Percentiles rank a stretch among this genome's conserved stretches.
phyloP scores from a whole-genome alignment of 2,329 filamentous ascomycete species.

The Arthroderma uncinatum region DNA sequence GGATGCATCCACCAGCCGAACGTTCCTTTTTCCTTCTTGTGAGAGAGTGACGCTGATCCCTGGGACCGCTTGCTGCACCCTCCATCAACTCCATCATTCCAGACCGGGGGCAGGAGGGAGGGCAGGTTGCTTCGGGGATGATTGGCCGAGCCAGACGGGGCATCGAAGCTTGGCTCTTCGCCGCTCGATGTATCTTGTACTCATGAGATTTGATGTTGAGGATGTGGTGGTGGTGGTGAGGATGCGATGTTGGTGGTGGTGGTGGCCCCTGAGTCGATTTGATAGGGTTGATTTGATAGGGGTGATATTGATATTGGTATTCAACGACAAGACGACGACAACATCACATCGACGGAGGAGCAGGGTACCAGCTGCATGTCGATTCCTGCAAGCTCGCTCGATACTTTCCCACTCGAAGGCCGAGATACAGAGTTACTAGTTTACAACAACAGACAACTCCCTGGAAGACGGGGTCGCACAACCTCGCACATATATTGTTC shows the following conservation, averaged over 20 bases:
- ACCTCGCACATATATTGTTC: neutral
- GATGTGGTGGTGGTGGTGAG: neutral
- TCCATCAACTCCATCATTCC: neutral
- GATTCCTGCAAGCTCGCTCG: neutral
- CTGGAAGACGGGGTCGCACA: neutral
- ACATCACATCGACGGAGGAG: too few species aligned
- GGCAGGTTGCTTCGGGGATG: neutral
- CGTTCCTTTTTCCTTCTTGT: constrained; percentile 2
- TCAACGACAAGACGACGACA: too few species aligned
- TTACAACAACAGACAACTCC: too few species aligned
- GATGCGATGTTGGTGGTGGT: neutral
- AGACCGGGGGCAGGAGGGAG: neutral
- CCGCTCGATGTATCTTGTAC: neutral
- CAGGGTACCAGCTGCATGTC: constrained; percentile 2
- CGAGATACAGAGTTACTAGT: neutral
- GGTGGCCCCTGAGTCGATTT: neutral
- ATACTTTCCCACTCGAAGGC: neutral
- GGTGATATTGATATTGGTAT: neutral
- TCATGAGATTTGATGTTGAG: neutral
- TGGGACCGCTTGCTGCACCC: neutral
- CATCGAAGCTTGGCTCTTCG: neutral
- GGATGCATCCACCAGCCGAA: neutral
- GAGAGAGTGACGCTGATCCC: neutral
- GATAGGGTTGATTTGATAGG: neutral
- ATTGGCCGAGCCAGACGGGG: neutral